These are phyloP conservation scores for Flaveria linearis DNA, from an alignment of 129 eudicot genomes.

Conservation along the genomic window DNA sequence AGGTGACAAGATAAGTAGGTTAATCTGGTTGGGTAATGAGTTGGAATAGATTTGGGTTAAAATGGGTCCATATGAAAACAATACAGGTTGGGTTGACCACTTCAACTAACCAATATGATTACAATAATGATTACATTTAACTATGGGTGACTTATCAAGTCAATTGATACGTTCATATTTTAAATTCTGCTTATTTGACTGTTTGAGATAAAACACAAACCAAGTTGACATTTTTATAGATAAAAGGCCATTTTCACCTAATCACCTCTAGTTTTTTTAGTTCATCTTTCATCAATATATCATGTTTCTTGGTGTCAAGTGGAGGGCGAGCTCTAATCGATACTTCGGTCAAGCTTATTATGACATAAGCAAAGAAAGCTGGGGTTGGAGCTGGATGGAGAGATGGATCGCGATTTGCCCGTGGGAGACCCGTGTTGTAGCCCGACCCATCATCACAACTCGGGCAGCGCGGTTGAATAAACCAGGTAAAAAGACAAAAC, in stretches of 20 bases:
- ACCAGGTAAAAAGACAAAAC: background rate
- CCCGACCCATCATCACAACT: constrained; percentile 2
- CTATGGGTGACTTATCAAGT: background rate
- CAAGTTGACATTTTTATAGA: background rate
- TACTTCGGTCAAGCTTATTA: constrained; percentile 14
- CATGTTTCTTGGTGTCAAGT: constrained; percentile 15
- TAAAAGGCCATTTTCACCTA: too few relatives aligned
- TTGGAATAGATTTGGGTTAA: background rate
- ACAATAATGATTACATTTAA: background rate
- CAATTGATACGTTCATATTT: background rate
- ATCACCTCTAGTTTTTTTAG: too few relatives aligned
- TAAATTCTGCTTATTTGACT: background rate
- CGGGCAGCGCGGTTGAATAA: background rate
- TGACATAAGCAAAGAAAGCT: constrained; percentile 12
- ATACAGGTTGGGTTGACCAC: background rate
- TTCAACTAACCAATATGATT: background rate
- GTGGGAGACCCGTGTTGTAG: constrained; percentile 6
- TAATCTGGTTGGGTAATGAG: background rate
- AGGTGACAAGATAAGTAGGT: background rate
- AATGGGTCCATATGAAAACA: background rate
- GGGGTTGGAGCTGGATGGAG: constrained; percentile 27
- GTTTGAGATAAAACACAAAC: background rate
- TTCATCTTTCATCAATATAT: background rate
- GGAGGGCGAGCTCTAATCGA: constrained; percentile 13
- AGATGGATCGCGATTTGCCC: constrained; percentile 16